These are phyloP conservation scores for Malbranchea cinnamomea DNA, from an alignment of 2,329 filamentous ascomycete genomes.

Conservation along the genomic window DNA sequence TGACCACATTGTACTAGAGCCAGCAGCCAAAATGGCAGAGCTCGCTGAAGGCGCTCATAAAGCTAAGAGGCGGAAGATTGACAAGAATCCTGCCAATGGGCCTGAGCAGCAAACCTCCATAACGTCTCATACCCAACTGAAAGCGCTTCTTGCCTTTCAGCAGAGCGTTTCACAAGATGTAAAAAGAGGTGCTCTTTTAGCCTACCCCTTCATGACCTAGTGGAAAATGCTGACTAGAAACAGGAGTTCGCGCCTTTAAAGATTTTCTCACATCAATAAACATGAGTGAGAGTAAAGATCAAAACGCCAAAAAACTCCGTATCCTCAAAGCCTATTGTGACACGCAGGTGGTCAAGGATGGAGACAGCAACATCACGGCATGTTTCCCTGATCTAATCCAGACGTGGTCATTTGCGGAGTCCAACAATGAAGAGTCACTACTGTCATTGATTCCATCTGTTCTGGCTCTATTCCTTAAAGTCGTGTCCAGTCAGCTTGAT, in stretches of 20 bases:
- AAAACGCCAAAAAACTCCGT: conserved; percentile 25
- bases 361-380: conserved; percentile 41
- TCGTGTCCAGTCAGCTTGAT: conserved; percentile 58
- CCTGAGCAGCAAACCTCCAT: conserved; percentile 14
- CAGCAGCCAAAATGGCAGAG: conserved; percentile 18
- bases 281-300: conserved; percentile 20
- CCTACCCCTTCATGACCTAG: not conserved
- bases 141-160: conserved; percentile 52
- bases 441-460: conserved; percentile 69
- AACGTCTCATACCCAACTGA: conserved; percentile 47
- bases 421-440: conserved; percentile 65
- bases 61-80: conserved; percentile 27
- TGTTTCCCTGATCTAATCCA: conserved; percentile 71
- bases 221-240: conserved; percentile 3
- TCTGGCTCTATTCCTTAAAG: conserved; percentile 65
- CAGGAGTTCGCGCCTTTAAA: conserved; percentile 31
- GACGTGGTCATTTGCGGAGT: conserved; percentile 71
- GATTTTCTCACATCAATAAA: conserved; percentile 28
- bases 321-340: conserved; percentile 36
- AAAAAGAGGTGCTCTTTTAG: conserved; percentile 42
- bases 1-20: not conserved
- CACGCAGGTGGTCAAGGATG: conserved; percentile 35
- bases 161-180: conserved; percentile 42
- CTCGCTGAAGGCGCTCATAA: conserved; percentile 19
- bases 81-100: conserved; percentile 11